Evolutionary conservation across 2,329 filamentous ascomycete genomes (phyloP).

Genomic region (Penicillium psychrosexuale): DNA sequence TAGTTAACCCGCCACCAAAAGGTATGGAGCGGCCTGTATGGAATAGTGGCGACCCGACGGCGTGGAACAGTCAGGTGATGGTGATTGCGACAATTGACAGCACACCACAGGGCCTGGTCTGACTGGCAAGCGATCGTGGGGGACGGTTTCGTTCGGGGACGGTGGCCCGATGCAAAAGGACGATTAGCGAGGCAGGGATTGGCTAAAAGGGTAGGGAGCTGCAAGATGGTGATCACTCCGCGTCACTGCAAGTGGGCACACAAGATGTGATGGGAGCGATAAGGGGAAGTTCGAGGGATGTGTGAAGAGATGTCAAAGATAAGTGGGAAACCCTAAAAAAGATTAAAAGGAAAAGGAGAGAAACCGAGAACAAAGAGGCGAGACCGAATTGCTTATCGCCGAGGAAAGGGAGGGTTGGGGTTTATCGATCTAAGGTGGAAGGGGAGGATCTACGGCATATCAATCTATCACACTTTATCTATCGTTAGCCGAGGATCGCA

Average conservation of each 20-base stretch:
- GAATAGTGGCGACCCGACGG: slow-evolving; percentile 20
- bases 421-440: slow-evolving; percentile 28
- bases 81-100: slow-evolving; percentile 23
- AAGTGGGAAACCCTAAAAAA: background rate
- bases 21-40: slow-evolving; percentile 1
- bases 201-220: slow-evolving; percentile 20
- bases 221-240: slow-evolving; percentile 21
- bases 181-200: slow-evolving; percentile 11
- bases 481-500: slow-evolving; percentile 5
- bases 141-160: slow-evolving; percentile 1
- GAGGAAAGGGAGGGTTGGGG: slow-evolving; percentile 14
- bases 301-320: background rate
- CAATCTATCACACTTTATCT: slow-evolving; percentile 28
- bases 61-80: slow-evolving; percentile 23
- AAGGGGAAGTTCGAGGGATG: background rate
- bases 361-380: slow-evolving; percentile 4
- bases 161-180: slow-evolving; percentile 5
- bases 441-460: slow-evolving; percentile 25
- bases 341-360: slow-evolving; percentile 4
- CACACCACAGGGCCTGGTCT: slow-evolving; percentile 12
- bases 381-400: slow-evolving; percentile 10
- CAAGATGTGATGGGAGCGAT: slow-evolving; percentile 3
- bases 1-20: background rate
- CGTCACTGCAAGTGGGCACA: slow-evolving; percentile 8
- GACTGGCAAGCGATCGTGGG: slow-evolving; percentile 14